Conservation (phyloP, 805 yeast genomes). For the Ogataea methylovora region DNA sequence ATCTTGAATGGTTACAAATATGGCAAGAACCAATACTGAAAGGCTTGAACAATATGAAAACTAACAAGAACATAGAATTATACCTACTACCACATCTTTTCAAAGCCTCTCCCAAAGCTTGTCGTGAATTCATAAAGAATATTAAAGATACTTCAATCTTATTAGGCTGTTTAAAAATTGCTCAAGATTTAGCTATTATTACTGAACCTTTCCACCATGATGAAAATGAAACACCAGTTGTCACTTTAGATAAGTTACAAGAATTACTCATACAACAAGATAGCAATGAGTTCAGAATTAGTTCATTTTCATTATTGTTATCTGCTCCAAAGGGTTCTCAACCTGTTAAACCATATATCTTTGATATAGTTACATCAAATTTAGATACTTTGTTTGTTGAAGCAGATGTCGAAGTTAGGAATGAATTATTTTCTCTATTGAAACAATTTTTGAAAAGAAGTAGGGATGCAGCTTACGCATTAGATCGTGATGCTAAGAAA, state of each 20-base stretch:
- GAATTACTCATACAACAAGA: conserved; percentile 33
- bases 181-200: conserved; percentile 48
- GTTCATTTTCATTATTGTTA: conserved; percentile 54
- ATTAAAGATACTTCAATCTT: conserved; percentile 30
- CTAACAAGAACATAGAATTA: conserved; percentile 41
- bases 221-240: conserved; percentile 22
- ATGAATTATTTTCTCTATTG: conserved; percentile 53
- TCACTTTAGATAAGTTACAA: conserved; percentile 24
- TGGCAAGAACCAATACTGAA: conserved; percentile 41
- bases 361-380: conserved; percentile 33
- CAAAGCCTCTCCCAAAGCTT: conserved; percentile 38
- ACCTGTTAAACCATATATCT: conserved; percentile 40
- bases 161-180: conserved; percentile 53
- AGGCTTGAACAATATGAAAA: conserved; percentile 24
- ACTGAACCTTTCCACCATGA: conserved; percentile 39
- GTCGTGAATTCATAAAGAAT: conserved; percentile 28
- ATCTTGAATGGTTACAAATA: conserved; percentile 36
- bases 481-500: conserved; percentile 43
- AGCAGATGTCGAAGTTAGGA: conserved; percentile 59
- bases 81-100: conserved; percentile 62
- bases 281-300: conserved; percentile 34
- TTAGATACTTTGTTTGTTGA: conserved; percentile 54
- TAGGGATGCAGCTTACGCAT: conserved; percentile 59
- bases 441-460: conserved; percentile 57
- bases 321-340: conserved; percentile 55